These are phyloP conservation scores for Saccharum hybrid DNA, from an alignment of 202 grass and related monocot species.

Conservation along the genomic window DNA sequence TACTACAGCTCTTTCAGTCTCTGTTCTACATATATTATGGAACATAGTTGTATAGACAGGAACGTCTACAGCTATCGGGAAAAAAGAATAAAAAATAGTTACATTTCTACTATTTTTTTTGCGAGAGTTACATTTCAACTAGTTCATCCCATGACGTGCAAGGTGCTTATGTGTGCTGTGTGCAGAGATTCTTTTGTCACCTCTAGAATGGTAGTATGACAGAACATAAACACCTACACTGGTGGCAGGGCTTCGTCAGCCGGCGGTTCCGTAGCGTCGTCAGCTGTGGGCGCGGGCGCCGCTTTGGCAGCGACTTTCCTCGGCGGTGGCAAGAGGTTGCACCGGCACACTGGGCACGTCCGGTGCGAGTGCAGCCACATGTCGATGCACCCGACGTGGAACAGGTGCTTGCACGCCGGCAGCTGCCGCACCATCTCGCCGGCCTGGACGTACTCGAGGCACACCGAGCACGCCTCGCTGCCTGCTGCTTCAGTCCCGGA, in stretches of 20 bases:
- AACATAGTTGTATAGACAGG: neutral
- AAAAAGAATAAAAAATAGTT: neutral
- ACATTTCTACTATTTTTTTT: neutral
- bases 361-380: conserved; percentile 38
- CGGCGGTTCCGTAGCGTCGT: neutral
- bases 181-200: no score
- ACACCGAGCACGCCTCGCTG: conserved; percentile 25
- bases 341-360: conserved; percentile 36
- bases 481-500: neutral
- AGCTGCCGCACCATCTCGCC: conserved; percentile 32
- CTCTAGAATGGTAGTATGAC: neutral
- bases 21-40: no score
- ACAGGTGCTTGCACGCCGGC: conserved; percentile 35
- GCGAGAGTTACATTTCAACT: no score
- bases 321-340: conserved; percentile 5
- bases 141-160: no score
- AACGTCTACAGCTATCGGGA: neutral
- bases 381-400: conserved; percentile 49
- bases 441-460: conserved; percentile 3
- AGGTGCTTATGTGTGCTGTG: no score
- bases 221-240: neutral
- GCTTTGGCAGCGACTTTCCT: neutral
- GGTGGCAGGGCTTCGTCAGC: neutral
- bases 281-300: neutral
- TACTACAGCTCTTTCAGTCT: no score